Percentiles rank a stretch among this genome's conserved stretches.
These are phyloP conservation scores for Ogataea ramenticola DNA, from an alignment of 805 yeast species.

Conservation along the genomic window DNA sequence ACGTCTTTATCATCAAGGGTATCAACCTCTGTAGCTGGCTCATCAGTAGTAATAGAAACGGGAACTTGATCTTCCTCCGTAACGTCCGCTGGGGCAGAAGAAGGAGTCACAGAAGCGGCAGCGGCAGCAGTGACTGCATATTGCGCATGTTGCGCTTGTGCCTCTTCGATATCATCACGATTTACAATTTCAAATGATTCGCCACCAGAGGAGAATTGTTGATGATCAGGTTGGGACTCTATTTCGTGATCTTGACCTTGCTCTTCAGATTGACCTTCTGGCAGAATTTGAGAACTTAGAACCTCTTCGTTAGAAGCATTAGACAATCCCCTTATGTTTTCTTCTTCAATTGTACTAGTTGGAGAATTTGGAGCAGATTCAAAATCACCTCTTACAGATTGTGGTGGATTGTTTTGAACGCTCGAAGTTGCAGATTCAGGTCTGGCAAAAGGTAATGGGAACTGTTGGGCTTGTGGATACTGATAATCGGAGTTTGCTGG, in stretches of 20 bases:
- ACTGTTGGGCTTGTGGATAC: slow-evolving; percentile 25
- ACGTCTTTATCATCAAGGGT: background rate
- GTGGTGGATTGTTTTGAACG: slow-evolving; percentile 86
- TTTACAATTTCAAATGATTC: slow-evolving; percentile 50
- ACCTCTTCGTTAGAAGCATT: slow-evolving; percentile 5
- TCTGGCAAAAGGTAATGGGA: slow-evolving; percentile 42
- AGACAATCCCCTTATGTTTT: slow-evolving; percentile 21
- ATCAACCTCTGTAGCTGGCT: background rate
- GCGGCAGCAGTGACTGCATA: background rate
- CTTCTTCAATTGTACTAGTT: slow-evolving; percentile 25
- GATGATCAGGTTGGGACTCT: slow-evolving; percentile 17
- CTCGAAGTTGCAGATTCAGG: slow-evolving; percentile 85
- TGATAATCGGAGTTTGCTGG: slow-evolving; percentile 42
- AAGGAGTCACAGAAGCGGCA: background rate
- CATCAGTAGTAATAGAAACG: no score
- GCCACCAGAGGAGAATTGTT: slow-evolving; percentile 37
- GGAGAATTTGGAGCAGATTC: slow-evolving; percentile 38
- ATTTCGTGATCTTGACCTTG: background rate
- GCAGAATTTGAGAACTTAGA: slow-evolving; percentile 22
- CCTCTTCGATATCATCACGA: slow-evolving; percentile 32
- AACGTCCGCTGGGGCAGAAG: background rate
- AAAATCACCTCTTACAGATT: slow-evolving; percentile 77
- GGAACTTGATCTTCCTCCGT: no score
- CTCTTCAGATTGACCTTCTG: slow-evolving; percentile 16
- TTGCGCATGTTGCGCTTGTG: background rate